phyloP scores from a whole-genome alignment of 2,329 filamentous ascomycete genomes.

The Fusarium mundagurra region DNA sequence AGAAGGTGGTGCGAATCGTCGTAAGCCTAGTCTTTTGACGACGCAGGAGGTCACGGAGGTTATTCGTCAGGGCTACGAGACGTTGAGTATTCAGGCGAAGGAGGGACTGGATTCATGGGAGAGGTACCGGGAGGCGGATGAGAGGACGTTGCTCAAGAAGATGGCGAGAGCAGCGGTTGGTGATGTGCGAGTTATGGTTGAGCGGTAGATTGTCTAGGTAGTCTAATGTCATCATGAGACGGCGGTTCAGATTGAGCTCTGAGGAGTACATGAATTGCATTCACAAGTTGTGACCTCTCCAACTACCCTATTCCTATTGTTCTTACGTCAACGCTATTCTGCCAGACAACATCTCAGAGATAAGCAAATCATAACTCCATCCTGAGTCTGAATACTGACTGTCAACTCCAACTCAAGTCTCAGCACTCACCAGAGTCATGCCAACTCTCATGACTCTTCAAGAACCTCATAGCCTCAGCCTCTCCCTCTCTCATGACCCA shows the following conservation, averaged over 20 bases:
- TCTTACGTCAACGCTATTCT: background rate
- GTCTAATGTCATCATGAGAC: slow-evolving; percentile 11
- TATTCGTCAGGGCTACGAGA: slow-evolving; percentile 97
- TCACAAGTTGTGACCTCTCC: background rate
- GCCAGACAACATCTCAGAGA: background rate
- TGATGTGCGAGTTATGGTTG: slow-evolving; percentile 64
- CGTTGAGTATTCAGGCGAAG: slow-evolving; percentile 87
- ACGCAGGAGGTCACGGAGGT: slow-evolving; percentile 86
- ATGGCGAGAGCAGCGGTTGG: slow-evolving; percentile 81
- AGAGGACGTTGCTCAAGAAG: slow-evolving; percentile 86
- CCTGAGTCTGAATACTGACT: background rate
- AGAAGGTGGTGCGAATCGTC: slow-evolving; percentile 53
- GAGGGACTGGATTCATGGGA: slow-evolving; percentile 90
- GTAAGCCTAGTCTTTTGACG: slow-evolving; percentile 75
- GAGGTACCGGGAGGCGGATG: slow-evolving; percentile 85
- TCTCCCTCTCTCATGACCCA: background rate
- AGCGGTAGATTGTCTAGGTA: slow-evolving; percentile 41
- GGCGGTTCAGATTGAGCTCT: background rate
- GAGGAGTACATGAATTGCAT: background rate
- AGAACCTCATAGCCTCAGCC: background rate
- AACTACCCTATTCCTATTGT: background rate
- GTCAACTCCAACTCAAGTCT: background rate
- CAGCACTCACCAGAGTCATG: background rate
- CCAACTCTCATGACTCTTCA: background rate
- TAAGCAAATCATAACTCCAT: background rate